These are phyloP conservation scores for Cercospora sesami DNA, from an alignment of 2,329 filamentous ascomycete species.

Conservation along the genomic window DNA sequence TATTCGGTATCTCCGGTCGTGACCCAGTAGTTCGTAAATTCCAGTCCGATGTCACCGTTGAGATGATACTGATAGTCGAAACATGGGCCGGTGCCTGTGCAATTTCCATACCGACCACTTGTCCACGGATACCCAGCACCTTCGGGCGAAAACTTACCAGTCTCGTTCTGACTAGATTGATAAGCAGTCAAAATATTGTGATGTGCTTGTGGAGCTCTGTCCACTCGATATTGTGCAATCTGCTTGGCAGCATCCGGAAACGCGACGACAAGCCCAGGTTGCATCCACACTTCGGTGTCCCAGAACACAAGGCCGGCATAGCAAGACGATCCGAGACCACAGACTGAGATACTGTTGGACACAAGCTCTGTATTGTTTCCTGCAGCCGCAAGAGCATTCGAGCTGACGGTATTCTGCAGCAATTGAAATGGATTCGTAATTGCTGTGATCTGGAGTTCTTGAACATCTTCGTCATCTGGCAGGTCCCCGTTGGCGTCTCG, in stretches of 20 bases:
- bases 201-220: slow-evolving; percentile 60
- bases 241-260: slow-evolving; percentile 63
- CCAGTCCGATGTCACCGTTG: slow-evolving; percentile 67
- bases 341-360: slow-evolving; percentile 66
- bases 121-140: slow-evolving; percentile 70
- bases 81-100: slow-evolving; percentile 61
- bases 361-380: slow-evolving; percentile 55
- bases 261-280: slow-evolving; percentile 63
- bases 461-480: slow-evolving; percentile 57
- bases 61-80: slow-evolving; percentile 73
- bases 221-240: slow-evolving; percentile 64
- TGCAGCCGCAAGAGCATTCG: slow-evolving; percentile 55
- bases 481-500: slow-evolving; percentile 57
- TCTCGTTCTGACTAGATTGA: slow-evolving; percentile 60
- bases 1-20: slow-evolving; percentile 59
- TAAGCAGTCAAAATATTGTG: slow-evolving; percentile 59
- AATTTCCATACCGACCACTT: slow-evolving; percentile 66
- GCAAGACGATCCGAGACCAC: slow-evolving; percentile 65
- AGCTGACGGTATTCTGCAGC: slow-evolving; percentile 56
- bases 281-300: slow-evolving; percentile 69
- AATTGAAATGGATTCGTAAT: slow-evolving; percentile 59
- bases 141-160: slow-evolving; percentile 55
- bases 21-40: slow-evolving; percentile 61
- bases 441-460: slow-evolving; percentile 57
- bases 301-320: slow-evolving; percentile 68